Percentiles rank a stretch among this genome's conserved stretches.
Conservation (phyloP, 768 basidiomycete species). For the Suillus clintonianus region DNA sequence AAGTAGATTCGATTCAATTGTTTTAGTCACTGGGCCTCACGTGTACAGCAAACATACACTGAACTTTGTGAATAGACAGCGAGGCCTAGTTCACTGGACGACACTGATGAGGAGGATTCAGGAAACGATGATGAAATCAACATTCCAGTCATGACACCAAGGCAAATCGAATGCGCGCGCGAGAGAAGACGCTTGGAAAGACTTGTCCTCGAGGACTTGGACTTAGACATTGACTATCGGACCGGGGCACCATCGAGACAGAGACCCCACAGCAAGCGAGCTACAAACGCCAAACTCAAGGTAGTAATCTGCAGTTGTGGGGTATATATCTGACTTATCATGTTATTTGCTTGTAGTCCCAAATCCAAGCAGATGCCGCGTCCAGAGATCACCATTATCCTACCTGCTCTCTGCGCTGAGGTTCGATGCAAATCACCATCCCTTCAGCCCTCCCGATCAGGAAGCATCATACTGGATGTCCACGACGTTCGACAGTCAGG, state of each 20-base stretch:
- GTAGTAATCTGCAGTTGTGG: slow-evolving; percentile 6
- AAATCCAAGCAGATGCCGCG: not conserved
- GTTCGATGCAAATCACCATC: slow-evolving; percentile 66
- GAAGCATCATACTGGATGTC: slow-evolving; percentile 65
- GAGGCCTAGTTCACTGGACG: not conserved
- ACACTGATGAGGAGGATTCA: slow-evolving; percentile 12
- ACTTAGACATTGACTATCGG: slow-evolving; percentile 52
- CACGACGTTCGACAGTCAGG: too few species aligned
- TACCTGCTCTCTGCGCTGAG: slow-evolving; percentile 54
- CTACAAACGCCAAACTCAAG: slow-evolving; percentile 14
- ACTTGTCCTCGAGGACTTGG: slow-evolving; percentile 59
- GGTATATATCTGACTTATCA: slow-evolving; percentile 1
- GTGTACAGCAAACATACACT: too few species aligned
- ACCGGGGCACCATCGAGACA: slow-evolving; percentile 10
- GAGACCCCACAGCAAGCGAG: slow-evolving; percentile 6
- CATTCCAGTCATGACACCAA: slow-evolving; percentile 21
- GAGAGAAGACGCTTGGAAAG: slow-evolving; percentile 48
- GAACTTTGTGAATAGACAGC: too few species aligned
- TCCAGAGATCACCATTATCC: not conserved
- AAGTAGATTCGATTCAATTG: too few species aligned
- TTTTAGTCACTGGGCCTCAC: too few species aligned
- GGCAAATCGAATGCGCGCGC: slow-evolving; percentile 31
- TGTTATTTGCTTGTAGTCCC: not conserved
- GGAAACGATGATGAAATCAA: slow-evolving; percentile 20
- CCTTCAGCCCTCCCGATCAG: slow-evolving; percentile 54